Base-by-base conservation (phyloP, 805 yeast species). In the Candida manassasensis region DNA sequence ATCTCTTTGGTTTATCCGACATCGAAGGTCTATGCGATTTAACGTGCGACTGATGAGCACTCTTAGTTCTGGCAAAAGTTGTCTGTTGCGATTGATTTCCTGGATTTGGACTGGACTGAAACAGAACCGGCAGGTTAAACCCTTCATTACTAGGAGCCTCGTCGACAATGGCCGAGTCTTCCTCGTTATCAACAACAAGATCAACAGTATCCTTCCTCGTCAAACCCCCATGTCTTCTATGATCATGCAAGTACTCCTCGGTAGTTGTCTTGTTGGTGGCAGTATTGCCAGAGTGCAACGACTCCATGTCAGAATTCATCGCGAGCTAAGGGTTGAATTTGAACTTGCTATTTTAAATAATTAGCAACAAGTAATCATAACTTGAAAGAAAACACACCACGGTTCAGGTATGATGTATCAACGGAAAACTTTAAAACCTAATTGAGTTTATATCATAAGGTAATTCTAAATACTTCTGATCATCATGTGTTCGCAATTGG, bases 231-330 rank as follows among this genome's bases (percentile, higher is more conserved):
- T 27, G 29, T 15, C 17, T 14, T 15, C 29, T 13, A 27, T 27
- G 29, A 13, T 27, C 29, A 13, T 27, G 17, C 19, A 27, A 27
- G 15, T 27, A 27, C n/a, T 27, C 29, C n/a, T 27, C 29, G n/a
- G 19, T 15, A 10, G 9, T 15, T 16, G 19, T 15, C 8, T 27
- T 27, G 17, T 27, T 27, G 19, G 29, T 12, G 19, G 29, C 29
- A 27, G 15, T 15, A 7, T 27, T 10, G 11, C 29, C 19, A 5
- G 29, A 27, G 5, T 27, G 29, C 17, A 27, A 14, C n/a, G 29
- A 27, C 15, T 27, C 29, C 9, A 15, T 8, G n/a, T 27, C 29
- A n/a, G 29, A 27, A 15, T 6, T 27, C 29, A 27, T 27, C 15
- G 6, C 15, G 6, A 12, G 7, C 10, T 12, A 27, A 27, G 12